phyloP scores from a whole-genome alignment of 2,329 filamentous ascomycete genomes.

The Ascochyta fabae region DNA sequence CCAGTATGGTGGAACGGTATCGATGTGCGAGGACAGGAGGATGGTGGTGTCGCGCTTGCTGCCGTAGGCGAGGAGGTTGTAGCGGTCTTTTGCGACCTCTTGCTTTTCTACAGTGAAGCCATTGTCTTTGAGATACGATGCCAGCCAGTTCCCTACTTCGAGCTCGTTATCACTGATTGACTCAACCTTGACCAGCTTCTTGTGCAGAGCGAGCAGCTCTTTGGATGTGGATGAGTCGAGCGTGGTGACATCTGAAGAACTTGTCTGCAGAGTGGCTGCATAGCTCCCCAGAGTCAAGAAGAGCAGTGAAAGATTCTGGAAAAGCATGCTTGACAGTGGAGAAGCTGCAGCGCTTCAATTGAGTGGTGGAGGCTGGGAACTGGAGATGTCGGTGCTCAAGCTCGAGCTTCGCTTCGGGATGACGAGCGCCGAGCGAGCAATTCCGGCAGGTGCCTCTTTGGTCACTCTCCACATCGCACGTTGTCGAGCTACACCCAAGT shows the following conservation, averaged over 20 bases:
- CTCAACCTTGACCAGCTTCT: constrained; percentile 73
- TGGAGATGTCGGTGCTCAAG: constrained; percentile 14
- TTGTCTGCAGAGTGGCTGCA: constrained; percentile 5
- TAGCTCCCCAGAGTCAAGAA: constrained; percentile 19
- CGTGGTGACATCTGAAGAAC: constrained; percentile 17
- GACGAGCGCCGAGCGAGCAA: constrained; percentile 15
- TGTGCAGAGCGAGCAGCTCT: constrained; percentile 74
- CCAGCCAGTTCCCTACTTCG: constrained; percentile 71
- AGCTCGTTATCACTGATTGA: constrained; percentile 76
- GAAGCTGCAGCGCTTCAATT: constrained; percentile 12
- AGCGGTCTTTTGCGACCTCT: constrained; percentile 59
- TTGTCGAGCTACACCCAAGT: background rate
- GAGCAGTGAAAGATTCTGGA: constrained; percentile 23
- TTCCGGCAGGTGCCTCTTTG: background rate
- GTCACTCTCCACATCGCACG: background rate
- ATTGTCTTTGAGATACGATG: constrained; percentile 66
- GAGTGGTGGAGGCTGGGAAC: constrained; percentile 7
- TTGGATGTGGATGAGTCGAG: constrained; percentile 32
- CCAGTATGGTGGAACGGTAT: constrained; percentile 72
- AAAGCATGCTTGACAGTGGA: constrained; percentile 19
- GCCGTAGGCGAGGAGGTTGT: constrained; percentile 78
- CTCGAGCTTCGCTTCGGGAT: constrained; percentile 16
- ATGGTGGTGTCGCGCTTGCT: constrained; percentile 61
- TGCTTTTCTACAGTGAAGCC: constrained; percentile 70
- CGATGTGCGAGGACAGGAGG: constrained; percentile 82